These are phyloP conservation scores for Eucalyptus camaldulensis DNA, from an alignment of 345 rosid genomes.

Conservation along the genomic window DNA sequence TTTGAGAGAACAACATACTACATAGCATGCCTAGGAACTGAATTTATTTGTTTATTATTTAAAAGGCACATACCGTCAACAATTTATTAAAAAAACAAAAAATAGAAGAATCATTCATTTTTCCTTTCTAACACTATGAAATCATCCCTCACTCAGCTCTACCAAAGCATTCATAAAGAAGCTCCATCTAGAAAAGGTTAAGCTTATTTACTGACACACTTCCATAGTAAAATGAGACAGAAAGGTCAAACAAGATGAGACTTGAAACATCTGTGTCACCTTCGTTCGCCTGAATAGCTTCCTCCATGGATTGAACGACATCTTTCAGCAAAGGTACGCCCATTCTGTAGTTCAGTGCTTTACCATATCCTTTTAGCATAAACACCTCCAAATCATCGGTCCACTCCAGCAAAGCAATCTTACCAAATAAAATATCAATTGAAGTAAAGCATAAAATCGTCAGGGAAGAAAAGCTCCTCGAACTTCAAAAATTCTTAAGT, in stretches of 20 bases:
- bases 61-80: background rate
- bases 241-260: background rate
- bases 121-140: background rate
- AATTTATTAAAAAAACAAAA: background rate
- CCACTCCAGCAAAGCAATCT: conserved; percentile 97
- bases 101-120: background rate
- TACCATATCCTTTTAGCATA: conserved; percentile 78
- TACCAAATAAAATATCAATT: background rate
- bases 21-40: background rate
- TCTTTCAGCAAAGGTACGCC: conserved; percentile 86
- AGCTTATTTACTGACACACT: background rate
- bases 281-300: conserved; percentile 70
- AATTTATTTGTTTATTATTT: background rate
- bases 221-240: background rate
- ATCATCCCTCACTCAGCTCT: background rate
- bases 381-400: conserved; percentile 79
- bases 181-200: background rate
- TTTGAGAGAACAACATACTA: background rate
- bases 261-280: conserved; percentile 24
- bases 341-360: conserved; percentile 76
- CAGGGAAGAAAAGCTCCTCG: background rate
- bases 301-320: conserved; percentile 77
- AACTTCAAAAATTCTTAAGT: background rate
- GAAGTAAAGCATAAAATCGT: background rate
- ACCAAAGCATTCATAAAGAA: background rate